Base-by-base conservation (phyloP, 495 filamentous ascomycete genomes). In the Neurospora sp. region DNA sequence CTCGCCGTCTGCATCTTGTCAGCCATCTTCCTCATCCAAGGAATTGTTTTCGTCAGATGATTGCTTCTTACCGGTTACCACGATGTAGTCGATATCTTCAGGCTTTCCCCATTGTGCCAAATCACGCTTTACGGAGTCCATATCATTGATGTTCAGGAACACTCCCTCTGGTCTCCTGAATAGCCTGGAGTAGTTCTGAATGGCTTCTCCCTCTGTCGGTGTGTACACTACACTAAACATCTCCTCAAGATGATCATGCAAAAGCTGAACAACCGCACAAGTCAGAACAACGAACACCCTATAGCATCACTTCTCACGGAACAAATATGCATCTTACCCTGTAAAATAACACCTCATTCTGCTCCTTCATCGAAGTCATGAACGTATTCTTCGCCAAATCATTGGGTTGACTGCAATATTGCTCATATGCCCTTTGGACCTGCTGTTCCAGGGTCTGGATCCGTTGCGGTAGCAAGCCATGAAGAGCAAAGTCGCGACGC, bases 211-310 rank as follows among this genome's bases (percentile, higher is more conserved):
- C 80, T 97, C 94, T 0, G 94, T 97, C 1, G 94, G 94, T 0
- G 94, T 97, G 78, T 97, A 97, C 39, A 97, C 93, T 13, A 97
- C 82, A 54, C 90, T 88, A 76, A 97, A 93, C 92, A 97, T 94
- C 80, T 97, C 94, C 74, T 92, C 77, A 40, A 86, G 74, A 42
- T 86, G 81, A 40, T 85, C 83, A 72, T 84, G 80, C 24, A 86
- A 48, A 45, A 86, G 77, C 82, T 85, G 71, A 10, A 31, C 19
- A 48, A 21, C n/a, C 39, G 17, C 37, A 17, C 36, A 39, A 31
- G 39, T 38, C 13, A 39, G 39, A 59, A 40, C 40, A 10, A n/a
- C 62, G 9, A 2, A 62, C 24, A 21, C n/a, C 2, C 15, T 0
- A 43, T 19, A 21, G 6, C 8, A n/a, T 66, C 24, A 69, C 40